Conservation (phyloP, 2,329 filamentous ascomycete species). For the Pestalotiopsis sp. region DNA sequence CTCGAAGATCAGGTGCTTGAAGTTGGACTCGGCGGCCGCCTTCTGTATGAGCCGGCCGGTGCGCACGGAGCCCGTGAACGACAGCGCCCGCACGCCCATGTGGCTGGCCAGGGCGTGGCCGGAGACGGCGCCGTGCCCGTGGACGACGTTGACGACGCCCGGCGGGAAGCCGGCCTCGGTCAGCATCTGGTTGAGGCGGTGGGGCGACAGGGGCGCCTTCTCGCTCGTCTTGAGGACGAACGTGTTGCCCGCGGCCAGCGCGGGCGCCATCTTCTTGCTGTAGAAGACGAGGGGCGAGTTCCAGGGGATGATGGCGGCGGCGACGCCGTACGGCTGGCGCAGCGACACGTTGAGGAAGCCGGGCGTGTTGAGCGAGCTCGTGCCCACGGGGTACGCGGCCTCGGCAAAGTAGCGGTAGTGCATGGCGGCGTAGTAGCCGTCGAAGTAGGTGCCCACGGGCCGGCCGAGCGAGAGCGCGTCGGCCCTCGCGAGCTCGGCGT, state of each 20-base stretch:
- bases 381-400: slow-evolving; percentile 23
- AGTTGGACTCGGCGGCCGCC: slow-evolving; percentile 63
- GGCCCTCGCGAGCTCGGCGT: slow-evolving; percentile 19
- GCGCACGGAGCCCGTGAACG: slow-evolving; percentile 74
- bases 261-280: slow-evolving; percentile 76
- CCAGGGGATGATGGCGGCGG: slow-evolving; percentile 56
- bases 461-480: slow-evolving; percentile 21
- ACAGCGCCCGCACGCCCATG: slow-evolving; percentile 70
- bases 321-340: slow-evolving; percentile 18
- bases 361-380: slow-evolving; percentile 20
- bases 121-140: slow-evolving; percentile 67
- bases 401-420: slow-evolving; percentile 21
- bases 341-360: slow-evolving; percentile 22
- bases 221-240: slow-evolving; percentile 66
- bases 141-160: slow-evolving; percentile 73
- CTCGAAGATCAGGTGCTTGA: slow-evolving; percentile 69
- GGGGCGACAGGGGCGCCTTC: slow-evolving; percentile 64
- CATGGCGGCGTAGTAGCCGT: slow-evolving; percentile 17
- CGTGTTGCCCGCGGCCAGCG: slow-evolving; percentile 66
- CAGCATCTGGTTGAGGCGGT: slow-evolving; percentile 66
- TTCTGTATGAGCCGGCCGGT: slow-evolving; percentile 77
- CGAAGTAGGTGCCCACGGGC: slow-evolving; percentile 22
- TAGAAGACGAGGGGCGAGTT: slow-evolving; percentile 80
- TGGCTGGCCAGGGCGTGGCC: slow-evolving; percentile 70
- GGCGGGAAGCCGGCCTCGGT: slow-evolving; percentile 76